Evolutionary conservation across 1,139 yeast species (phyloP).

Genomic region (Blastobotrys arbuscula): DNA sequence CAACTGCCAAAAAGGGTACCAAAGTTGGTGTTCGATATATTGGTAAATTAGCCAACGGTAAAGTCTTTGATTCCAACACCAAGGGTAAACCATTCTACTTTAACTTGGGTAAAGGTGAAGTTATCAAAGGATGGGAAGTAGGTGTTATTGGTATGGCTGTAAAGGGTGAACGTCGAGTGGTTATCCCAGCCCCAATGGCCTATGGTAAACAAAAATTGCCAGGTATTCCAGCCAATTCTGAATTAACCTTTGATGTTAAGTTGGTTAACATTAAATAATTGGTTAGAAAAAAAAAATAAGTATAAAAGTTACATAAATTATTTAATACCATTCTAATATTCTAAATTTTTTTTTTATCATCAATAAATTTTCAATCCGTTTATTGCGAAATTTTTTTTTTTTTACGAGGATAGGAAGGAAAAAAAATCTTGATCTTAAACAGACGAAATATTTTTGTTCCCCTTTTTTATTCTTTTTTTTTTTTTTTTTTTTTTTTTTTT

Average conservation of each 20-base stretch:
- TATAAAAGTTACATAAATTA: too few relatives aligned
- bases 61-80: conserved; percentile 94
- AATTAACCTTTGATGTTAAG: conserved; percentile 92
- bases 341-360: neutral
- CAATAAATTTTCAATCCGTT: neutral
- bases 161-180: conserved; percentile 98
- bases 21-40: conserved; percentile 96
- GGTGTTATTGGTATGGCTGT: conserved; percentile 99
- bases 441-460: neutral
- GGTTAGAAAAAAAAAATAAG: too few relatives aligned
- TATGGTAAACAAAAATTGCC: conserved; percentile 93
- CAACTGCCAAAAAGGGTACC: conserved; percentile 80
- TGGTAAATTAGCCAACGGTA: conserved; percentile 95
- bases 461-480: neutral
- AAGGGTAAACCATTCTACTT: conserved; percentile 93
- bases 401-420: neutral
- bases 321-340: neutral
- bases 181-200: conserved; percentile 94
- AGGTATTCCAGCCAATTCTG: conserved; percentile 96
- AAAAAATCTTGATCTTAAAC: neutral
- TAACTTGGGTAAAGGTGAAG: conserved; percentile 94
- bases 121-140: conserved; percentile 96
- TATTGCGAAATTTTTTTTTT: neutral
- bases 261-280: conserved; percentile 77
- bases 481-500: too few relatives aligned